Percentiles rank a stretch among this genome's conserved stretches.
These are phyloP conservation scores for Solanum bulbocastanum DNA, from an alignment of 257 asterid genomes.

Conservation along the genomic window DNA sequence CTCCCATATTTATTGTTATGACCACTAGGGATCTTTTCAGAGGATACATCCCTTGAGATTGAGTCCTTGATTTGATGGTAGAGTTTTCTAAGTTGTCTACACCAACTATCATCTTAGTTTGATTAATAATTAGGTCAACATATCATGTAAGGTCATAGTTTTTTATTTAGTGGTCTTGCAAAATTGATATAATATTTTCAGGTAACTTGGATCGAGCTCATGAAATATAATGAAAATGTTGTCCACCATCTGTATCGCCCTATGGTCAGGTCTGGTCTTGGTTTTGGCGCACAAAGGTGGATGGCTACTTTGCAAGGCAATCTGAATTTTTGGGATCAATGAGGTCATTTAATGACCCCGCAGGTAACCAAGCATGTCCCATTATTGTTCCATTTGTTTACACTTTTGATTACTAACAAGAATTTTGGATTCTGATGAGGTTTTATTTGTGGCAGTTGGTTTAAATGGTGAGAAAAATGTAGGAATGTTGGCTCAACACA, in stretches of 20 bases:
- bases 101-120: neutral
- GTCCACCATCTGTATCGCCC: neutral
- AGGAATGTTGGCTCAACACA: neutral
- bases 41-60: neutral
- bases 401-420: neutral
- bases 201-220: neutral
- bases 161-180: neutral
- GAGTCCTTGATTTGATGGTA: neutral
- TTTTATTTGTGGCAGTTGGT: neutral
- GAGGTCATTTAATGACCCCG: neutral
- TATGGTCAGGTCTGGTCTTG: neutral
- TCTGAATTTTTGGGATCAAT: neutral
- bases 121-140: neutral
- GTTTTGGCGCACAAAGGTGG: neutral
- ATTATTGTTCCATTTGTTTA: neutral
- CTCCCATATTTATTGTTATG: no score
- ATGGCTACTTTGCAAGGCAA: neutral
- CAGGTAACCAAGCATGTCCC: neutral
- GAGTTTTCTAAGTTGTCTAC: neutral
- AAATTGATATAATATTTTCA: neutral
- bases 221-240: neutral
- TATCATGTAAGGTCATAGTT: neutral
- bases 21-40: no score
- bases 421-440: neutral
- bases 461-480: neutral